phyloP scores from a whole-genome alignment of 148 eudicot genomes.

The Silene latifolia region DNA sequence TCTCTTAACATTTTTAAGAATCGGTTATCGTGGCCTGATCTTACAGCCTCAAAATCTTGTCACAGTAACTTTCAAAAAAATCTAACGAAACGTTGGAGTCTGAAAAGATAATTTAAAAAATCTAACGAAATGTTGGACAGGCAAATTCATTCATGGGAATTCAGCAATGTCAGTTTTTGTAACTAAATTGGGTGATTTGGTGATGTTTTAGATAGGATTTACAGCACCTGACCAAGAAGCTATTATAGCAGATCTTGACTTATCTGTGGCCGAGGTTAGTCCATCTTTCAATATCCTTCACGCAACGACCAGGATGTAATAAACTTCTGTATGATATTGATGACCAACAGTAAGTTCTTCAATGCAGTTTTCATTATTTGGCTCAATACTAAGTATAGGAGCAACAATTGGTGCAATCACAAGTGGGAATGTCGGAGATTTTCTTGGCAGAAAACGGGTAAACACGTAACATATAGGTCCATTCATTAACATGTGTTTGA shows the following conservation, averaged over 20 bases:
- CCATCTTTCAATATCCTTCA: neutral
- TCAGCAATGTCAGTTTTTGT: neutral
- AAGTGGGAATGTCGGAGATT: slow-evolving; percentile 24
- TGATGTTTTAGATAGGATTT: slow-evolving; percentile 21
- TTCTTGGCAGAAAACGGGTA: slow-evolving; percentile 27
- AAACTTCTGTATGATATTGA: neutral
- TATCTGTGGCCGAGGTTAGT: slow-evolving; percentile 28
- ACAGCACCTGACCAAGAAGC: slow-evolving; percentile 26
- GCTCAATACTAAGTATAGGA: slow-evolving; percentile 25
- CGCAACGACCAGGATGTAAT: neutral
- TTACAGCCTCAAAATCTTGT: neutral
- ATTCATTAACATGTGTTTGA: neutral
- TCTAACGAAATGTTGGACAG: no score
- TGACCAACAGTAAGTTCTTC: neutral
- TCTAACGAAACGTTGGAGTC: no score
- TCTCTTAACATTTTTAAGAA: neutral
- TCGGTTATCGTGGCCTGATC: no score
- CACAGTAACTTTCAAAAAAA: no score
- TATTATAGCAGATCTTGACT: slow-evolving; percentile 19
- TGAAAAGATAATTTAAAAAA: no score
- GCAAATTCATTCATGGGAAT: no score
- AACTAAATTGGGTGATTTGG: neutral
- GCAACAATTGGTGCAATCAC: slow-evolving; percentile 27
- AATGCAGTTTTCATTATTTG: slow-evolving; percentile 24
- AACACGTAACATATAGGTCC: neutral